phyloP scores from a whole-genome alignment of 2,329 filamentous ascomycete genomes.

The Colletotrichum incanum region DNA sequence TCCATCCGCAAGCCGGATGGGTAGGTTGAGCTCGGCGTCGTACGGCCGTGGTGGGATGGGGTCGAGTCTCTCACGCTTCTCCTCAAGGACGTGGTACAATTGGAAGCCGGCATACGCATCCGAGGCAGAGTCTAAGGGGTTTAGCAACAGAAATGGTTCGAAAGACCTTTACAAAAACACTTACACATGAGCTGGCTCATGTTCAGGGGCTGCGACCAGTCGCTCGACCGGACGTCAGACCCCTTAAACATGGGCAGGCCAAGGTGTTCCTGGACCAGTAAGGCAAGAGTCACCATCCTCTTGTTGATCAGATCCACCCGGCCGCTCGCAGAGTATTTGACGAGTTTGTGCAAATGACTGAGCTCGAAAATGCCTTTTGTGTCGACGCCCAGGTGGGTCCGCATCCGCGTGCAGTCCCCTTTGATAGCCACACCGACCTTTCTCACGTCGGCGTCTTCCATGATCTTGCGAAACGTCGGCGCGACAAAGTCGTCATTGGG shows the following conservation, averaged over 20 bases:
- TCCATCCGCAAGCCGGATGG: slow-evolving; percentile 71
- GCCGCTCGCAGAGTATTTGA: slow-evolving; percentile 74
- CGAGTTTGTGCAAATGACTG: slow-evolving; percentile 84
- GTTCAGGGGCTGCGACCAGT: slow-evolving; percentile 79
- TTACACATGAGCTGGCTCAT: slow-evolving; percentile 79
- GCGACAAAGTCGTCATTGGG: slow-evolving; percentile 73
- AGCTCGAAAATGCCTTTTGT: slow-evolving; percentile 82
- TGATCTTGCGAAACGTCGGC: slow-evolving; percentile 78
- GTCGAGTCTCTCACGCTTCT: slow-evolving; percentile 74
- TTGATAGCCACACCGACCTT: slow-evolving; percentile 86
- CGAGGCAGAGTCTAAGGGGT: slow-evolving; percentile 77
- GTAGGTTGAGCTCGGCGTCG: slow-evolving; percentile 76
- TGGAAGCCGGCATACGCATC: slow-evolving; percentile 87
- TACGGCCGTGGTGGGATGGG: slow-evolving; percentile 81
- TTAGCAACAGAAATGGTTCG: slow-evolving; percentile 45
- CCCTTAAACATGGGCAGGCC: slow-evolving; percentile 84
- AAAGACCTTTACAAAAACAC: slow-evolving; percentile 50
- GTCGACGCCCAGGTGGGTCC: slow-evolving; percentile 75
- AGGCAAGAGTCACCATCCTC: slow-evolving; percentile 75
- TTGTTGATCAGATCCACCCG: slow-evolving; percentile 75
- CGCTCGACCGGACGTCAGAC: slow-evolving; percentile 76
- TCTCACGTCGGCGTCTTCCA: slow-evolving; percentile 78
- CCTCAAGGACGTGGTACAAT: slow-evolving; percentile 80
- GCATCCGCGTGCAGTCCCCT: slow-evolving; percentile 79
- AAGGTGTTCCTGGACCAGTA: slow-evolving; percentile 80